phyloP scores from a whole-genome alignment of 1,284 basidiomycete species.

The Cronartium ribicola region DNA sequence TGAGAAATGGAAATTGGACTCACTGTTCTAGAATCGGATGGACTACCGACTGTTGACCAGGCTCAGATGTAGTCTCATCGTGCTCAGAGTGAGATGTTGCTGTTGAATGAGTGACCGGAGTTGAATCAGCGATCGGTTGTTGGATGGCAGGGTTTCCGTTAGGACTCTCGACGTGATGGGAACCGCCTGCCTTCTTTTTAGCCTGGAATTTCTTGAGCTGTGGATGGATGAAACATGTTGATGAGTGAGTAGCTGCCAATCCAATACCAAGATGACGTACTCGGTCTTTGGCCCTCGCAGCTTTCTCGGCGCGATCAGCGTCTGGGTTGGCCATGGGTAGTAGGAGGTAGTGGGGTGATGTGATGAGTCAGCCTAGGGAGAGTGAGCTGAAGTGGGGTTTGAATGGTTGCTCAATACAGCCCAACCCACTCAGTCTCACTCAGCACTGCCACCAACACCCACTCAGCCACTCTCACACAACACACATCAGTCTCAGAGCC shows the following conservation, averaged over 20 bases:
- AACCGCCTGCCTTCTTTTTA: conserved; percentile 32
- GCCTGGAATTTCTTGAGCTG: conserved; percentile 41
- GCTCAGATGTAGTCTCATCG: neutral
- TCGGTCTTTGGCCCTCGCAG: conserved; percentile 32
- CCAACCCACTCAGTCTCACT: too few species aligned
- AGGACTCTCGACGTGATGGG: neutral
- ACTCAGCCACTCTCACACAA: too few species aligned
- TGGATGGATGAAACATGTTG: neutral
- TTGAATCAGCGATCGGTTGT: neutral
- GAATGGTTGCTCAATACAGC: too few species aligned
- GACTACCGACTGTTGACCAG: neutral
- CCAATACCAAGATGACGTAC: conserved; percentile 21
- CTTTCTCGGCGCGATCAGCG: conserved; percentile 34
- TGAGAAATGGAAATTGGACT: neutral
- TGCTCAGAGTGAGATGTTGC: neutral
- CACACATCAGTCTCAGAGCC: too few species aligned
- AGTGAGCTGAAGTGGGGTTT: neutral
- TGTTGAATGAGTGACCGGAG: neutral
- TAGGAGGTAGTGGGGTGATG: neutral
- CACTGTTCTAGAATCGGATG: neutral
- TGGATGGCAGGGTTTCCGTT: neutral
- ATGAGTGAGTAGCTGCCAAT: neutral
- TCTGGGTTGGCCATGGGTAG: conserved; percentile 23
- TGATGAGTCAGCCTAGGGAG: neutral
- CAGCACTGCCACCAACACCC: too few species aligned